Evolutionary conservation across 352 stramenopile genomes (phyloP), one percentile per base, ranked within the genome.

Genomic region (Chrysophaeum taylorii): DNA sequence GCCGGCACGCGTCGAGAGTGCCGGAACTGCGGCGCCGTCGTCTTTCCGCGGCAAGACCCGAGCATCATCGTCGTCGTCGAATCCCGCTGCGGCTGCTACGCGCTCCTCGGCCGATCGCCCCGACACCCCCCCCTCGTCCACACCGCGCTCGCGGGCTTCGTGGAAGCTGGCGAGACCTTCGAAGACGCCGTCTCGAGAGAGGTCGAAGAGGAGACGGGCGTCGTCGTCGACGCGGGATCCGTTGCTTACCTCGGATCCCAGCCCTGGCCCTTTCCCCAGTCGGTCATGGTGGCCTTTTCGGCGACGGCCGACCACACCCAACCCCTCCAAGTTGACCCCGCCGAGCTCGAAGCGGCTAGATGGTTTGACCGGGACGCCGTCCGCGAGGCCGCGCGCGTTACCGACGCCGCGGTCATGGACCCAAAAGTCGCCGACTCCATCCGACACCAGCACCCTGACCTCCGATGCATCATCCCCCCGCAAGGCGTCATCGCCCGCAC

Each of bases 91-190:
- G 74, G 73, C 25, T 64, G 73, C 0, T 75, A 80, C 25, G 70
- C 72, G 27, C 64, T 86, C 5, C 69, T 86, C 41, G 81, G 75
- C 57, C 69, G 76, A 63, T 85, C 79, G 54, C 64, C 67, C 18
- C 61, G 81, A 15, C 81, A 86, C 75, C 78, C 79, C 16, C 52
- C 66, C 0, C 78, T 75, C 62, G 61, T 87, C 16, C 74, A 84
- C 53, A 87, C 82, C 0, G 74, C 73, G 7, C 41, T 87, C 29
- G 82, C 82, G 36, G 82, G 82, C n/a, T 87, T 87, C 70, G 79
- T 87, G 0, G 82, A 87, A 67, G 80, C 79, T 5, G 82, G 82
- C 27, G 82, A 87, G 77, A 82, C 76, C 23, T 82, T 85, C 54
- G 82, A 87, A 70, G 42, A 45, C 45, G 79, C 79, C 38, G 78